Percentiles rank a stretch among this genome's conserved stretches.
Evolutionary conservation across 805 yeast genomes (phyloP).

Genomic region (Cyberlindnera meyerae): DNA sequence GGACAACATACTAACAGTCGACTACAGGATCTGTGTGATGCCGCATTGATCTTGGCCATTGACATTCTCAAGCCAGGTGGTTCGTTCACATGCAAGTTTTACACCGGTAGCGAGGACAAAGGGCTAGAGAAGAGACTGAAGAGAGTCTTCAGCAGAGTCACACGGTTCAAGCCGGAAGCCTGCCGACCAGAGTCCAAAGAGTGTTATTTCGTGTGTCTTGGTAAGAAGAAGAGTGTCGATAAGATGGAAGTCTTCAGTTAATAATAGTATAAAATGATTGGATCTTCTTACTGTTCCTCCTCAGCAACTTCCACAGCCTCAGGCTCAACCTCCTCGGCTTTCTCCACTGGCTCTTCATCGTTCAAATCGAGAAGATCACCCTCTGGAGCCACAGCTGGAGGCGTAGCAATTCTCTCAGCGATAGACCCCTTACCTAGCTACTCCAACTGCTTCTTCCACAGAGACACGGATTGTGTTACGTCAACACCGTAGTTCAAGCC

Average conservation of each 20-base stretch:
- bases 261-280: too few relatives aligned
- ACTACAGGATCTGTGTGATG: constrained; percentile 79
- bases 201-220: constrained; percentile 69
- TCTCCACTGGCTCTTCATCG: constrained; percentile 26
- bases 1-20: constrained; percentile 3
- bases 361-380: constrained; percentile 39
- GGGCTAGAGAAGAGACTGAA: constrained; percentile 55
- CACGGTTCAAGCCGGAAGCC: constrained; percentile 74
- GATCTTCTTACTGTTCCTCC: constrained; percentile 2
- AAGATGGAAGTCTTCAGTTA: constrained; percentile 40
- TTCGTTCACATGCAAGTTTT: constrained; percentile 73
- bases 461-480: constrained; percentile 41
- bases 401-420: constrained; percentile 56
- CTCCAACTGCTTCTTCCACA: constrained; percentile 64
- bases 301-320: constrained; percentile 6
- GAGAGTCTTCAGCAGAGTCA: constrained; percentile 56
- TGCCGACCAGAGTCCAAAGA: constrained; percentile 78
- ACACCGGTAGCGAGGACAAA: constrained; percentile 74
- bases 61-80: constrained; percentile 71
- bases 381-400: constrained; percentile 19
- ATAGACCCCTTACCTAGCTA: constrained; percentile 48
- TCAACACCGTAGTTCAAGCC: constrained; percentile 60
- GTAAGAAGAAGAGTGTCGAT: constrained; percentile 38
- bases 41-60: constrained; percentile 74
- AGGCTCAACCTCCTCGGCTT: constrained; percentile 10